A percentile compares a stretch with the other conserved stretches of the same genome.
phyloP scores from a whole-genome alignment of 768 basidiomycete genomes.

The Podaxis mareebaensis region DNA sequence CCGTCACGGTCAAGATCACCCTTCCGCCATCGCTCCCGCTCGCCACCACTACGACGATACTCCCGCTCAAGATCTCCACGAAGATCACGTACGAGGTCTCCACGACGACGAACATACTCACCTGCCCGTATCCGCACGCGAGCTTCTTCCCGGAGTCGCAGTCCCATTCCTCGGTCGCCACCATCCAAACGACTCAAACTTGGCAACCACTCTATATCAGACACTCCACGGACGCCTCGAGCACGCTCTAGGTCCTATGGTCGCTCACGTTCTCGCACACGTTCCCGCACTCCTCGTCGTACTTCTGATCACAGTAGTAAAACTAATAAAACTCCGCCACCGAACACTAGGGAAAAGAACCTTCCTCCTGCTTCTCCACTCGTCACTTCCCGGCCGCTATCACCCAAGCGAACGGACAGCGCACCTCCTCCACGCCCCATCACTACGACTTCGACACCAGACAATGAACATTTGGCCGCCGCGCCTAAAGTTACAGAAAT shows the following conservation, averaged over 20 bases:
- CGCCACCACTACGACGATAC: background rate
- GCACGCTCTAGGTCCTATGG: conserved; percentile 14
- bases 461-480: background rate
- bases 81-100: conserved; percentile 15
- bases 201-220: conserved; percentile 26
- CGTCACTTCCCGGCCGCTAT: conserved; percentile 1
- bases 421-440: background rate
- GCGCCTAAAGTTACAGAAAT: background rate
- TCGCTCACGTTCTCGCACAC: conserved; percentile 14
- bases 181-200: conserved; percentile 22
- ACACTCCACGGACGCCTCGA: conserved; percentile 17
- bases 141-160: conserved; percentile 17
- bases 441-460: background rate
- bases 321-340: conserved; percentile 7
- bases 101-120: conserved; percentile 11
- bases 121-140: conserved; percentile 4
- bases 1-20: conserved; percentile 13
- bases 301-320: background rate
- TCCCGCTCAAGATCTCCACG: conserved; percentile 18
- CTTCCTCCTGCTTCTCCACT: conserved; percentile 1
- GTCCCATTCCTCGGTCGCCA: conserved; percentile 22
- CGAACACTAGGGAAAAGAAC: background rate
- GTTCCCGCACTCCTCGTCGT: conserved; percentile 14
- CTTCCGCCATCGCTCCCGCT: conserved; percentile 8
- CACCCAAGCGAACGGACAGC: conserved; percentile 2